These are phyloP conservation scores for Phytophthora hibernalis DNA, from an alignment of 352 stramenopile species.

Conservation along the genomic window DNA sequence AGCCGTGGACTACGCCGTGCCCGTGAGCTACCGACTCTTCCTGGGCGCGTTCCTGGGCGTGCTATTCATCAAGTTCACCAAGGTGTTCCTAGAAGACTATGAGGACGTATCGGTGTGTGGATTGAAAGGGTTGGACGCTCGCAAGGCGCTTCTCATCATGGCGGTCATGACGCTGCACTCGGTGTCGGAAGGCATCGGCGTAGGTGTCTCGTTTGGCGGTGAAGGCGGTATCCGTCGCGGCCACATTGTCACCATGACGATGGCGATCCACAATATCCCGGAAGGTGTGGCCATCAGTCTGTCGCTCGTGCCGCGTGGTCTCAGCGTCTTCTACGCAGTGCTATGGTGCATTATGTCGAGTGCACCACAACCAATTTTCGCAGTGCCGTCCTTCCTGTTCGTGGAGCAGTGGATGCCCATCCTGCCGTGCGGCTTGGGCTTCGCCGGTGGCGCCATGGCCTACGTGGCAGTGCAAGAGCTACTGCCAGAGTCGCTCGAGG, in stretches of 20 bases:
- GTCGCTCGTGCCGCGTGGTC: slow-evolving; percentile 93
- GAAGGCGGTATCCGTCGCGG: slow-evolving; percentile 93
- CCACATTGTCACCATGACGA: slow-evolving; percentile 97
- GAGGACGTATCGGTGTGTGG: slow-evolving; percentile 94
- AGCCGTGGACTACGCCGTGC: slow-evolving; percentile 71
- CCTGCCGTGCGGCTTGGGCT: slow-evolving; percentile 95
- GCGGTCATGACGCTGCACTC: slow-evolving; percentile 99
- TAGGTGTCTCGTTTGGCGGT: slow-evolving; percentile 97
- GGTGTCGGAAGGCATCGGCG: slow-evolving; percentile 97
- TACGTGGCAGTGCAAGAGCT: slow-evolving; percentile 94
- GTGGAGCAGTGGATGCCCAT: slow-evolving; percentile 94
- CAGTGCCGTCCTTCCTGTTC: slow-evolving; percentile 96
- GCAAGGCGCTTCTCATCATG: slow-evolving; percentile 97
- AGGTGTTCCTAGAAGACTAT: slow-evolving; percentile 94
- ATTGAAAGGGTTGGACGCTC: slow-evolving; percentile 83
- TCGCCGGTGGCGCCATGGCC: slow-evolving; percentile 97
- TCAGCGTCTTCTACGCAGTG: slow-evolving; percentile 86
- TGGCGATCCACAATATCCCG: slow-evolving; percentile 99
- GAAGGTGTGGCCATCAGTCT: slow-evolving; percentile 97
- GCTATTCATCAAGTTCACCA: slow-evolving; percentile 97
- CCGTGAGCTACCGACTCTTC: slow-evolving; percentile 79
- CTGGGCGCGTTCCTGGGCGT: slow-evolving; percentile 93
- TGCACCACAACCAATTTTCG: slow-evolving; percentile 96
- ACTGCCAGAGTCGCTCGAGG: slow-evolving; percentile 82
- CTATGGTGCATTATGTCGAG: slow-evolving; percentile 94